phyloP scores from a whole-genome alignment of 768 basidiomycete genomes.

The Cubamyces sp. region DNA sequence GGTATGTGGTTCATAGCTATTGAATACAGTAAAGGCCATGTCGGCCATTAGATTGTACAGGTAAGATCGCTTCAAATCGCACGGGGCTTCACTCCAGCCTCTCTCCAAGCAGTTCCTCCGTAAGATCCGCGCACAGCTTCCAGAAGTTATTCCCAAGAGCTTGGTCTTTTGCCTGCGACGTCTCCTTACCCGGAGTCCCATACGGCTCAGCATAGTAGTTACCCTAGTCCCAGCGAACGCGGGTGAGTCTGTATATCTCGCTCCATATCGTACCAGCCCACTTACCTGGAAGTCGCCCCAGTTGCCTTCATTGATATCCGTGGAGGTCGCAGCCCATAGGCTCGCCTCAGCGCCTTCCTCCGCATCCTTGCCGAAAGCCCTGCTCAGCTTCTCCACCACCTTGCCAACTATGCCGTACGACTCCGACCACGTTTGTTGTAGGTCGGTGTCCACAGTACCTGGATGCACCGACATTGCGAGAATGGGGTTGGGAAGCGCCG shows the following conservation, averaged over 20 bases:
- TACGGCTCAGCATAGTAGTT: too few relatives aligned
- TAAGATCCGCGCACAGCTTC: not conserved
- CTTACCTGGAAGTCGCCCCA: too few relatives aligned
- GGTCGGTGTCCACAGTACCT: not conserved
- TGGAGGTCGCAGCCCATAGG: not conserved
- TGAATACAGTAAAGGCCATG: too few relatives aligned
- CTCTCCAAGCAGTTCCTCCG: not conserved
- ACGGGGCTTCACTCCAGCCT: not conserved
- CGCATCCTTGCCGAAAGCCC: not conserved
- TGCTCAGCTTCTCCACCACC: not conserved
- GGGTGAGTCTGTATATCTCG: too few relatives aligned
- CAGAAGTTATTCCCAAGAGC: too few relatives aligned
- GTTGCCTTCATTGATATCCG: not conserved
- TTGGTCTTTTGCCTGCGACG: too few relatives aligned
- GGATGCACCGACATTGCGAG: not conserved
- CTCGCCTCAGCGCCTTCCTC: not conserved
- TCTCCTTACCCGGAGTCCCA: too few relatives aligned
- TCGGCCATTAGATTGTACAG: not conserved
- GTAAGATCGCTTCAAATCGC: not conserved
- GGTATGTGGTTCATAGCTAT: too few relatives aligned
- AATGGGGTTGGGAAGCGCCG: too few relatives aligned
- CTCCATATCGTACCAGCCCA: too few relatives aligned
- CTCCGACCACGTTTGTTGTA: not conserved
- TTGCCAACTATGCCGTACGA: too few relatives aligned
- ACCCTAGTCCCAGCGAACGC: too few relatives aligned